Evolutionary conservation across 1,284 basidiomycete genomes (phyloP).

Genomic region (Malassezia caprae): DNA sequence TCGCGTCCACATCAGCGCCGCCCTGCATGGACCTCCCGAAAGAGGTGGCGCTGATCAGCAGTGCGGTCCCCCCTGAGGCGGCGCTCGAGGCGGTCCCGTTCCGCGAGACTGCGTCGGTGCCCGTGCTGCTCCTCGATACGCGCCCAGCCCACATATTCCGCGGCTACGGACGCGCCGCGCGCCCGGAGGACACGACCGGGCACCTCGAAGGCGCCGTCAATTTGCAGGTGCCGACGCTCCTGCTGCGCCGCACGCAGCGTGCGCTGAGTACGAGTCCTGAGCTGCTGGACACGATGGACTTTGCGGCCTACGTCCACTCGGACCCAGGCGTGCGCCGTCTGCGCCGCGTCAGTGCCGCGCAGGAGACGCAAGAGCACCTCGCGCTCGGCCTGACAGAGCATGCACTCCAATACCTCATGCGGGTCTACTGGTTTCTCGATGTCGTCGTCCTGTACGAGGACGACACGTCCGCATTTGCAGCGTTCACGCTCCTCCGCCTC

Average conservation of each 20-base stretch:
- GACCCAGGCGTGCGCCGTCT: background rate
- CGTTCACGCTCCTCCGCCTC: slow-evolving; percentile 5
- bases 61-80: background rate
- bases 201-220: slow-evolving; percentile 13
- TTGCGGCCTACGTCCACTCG: slow-evolving; percentile 6
- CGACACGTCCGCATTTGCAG: slow-evolving; percentile 2
- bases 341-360: background rate
- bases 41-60: background rate
- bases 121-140: slow-evolving; percentile 15
- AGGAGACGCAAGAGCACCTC: background rate
- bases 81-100: background rate
- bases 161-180: background rate
- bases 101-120: background rate
- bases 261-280: slow-evolving; percentile 1
- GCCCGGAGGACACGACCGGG: background rate
- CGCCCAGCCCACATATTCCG: slow-evolving; percentile 7
- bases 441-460: slow-evolving; percentile 15
- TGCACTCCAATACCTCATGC: background rate
- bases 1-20: background rate
- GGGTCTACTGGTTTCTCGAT: slow-evolving; percentile 11
- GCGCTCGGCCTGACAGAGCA: background rate
- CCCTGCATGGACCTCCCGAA: background rate
- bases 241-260: slow-evolving; percentile 13
- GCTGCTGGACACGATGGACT: slow-evolving; percentile 4
- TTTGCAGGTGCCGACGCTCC: slow-evolving; percentile 12